phyloP scores from a whole-genome alignment of 257 asterid species.

The Vinca minor region DNA sequence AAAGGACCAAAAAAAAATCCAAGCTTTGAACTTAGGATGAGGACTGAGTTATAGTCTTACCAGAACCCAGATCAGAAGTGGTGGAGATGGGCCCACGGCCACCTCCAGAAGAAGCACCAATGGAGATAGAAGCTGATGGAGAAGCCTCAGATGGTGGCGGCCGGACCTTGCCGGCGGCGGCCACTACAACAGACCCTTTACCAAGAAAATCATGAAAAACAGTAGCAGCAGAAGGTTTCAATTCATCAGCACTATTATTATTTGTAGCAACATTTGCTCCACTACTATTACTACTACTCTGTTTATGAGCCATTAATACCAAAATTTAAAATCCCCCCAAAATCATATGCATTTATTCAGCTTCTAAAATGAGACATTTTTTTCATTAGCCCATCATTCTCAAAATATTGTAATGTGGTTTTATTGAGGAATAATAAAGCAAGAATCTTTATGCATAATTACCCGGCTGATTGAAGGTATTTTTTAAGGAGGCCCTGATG shows the following conservation, averaged over 20 bases:
- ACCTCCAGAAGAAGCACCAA: constrained; percentile 38
- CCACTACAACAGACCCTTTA: constrained; percentile 33
- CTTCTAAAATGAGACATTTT: constrained; percentile 15
- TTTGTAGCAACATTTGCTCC: too few species aligned
- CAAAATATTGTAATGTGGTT: too few species aligned
- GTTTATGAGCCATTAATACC: too few species aligned
- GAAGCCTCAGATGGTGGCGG: constrained; percentile 53
- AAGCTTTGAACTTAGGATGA: too few species aligned
- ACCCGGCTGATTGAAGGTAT: constrained; percentile 2
- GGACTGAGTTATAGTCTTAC: too few species aligned
- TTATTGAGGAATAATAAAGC: constrained; percentile 17
- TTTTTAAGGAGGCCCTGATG: too few species aligned
- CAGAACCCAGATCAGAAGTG: constrained; percentile 80
- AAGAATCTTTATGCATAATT: constrained; percentile 15
- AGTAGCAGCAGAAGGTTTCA: constrained; percentile 38
- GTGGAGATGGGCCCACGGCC: constrained; percentile 38
- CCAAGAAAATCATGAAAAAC: constrained; percentile 86
- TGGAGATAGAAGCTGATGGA: constrained; percentile 45
- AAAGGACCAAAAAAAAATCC: constrained; percentile 1
- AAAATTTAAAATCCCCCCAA: too few species aligned
- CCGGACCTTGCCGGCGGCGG: constrained; percentile 31
- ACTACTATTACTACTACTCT: too few species aligned
- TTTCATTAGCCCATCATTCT: too few species aligned
- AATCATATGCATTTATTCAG: too few species aligned
- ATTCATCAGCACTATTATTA: constrained; percentile 43